Conservation (phyloP, 106 monocot species). For the Gastrodia elata region DNA sequence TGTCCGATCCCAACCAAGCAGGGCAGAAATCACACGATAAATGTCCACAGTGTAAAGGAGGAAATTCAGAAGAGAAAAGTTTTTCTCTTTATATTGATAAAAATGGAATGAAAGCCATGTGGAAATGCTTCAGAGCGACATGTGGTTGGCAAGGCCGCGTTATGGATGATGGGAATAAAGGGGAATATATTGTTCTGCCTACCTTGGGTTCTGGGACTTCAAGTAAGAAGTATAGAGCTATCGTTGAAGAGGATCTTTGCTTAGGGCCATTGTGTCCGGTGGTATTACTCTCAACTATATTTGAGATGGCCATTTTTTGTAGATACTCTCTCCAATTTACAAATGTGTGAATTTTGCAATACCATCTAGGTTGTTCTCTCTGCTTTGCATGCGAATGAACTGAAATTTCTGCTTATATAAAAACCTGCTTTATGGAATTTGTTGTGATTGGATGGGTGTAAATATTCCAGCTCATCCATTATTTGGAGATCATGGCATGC, state of each 20-base stretch:
- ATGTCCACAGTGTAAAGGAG: constrained; percentile 40
- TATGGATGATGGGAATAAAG: constrained; percentile 15
- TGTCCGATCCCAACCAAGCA: neutral
- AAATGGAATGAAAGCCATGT: constrained; percentile 42
- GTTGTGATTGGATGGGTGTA: neutral
- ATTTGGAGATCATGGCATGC: neutral
- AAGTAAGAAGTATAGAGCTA: constrained; percentile 23
- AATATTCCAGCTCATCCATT: neutral
- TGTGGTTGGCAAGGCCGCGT: constrained; percentile 66
- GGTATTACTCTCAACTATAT: constrained; percentile 21
- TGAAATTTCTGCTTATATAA: neutral
- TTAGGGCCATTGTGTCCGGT: constrained; percentile 65
- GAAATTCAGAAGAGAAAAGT: constrained; percentile 41
- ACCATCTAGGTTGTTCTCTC: neutral
- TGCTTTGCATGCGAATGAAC: neutral
- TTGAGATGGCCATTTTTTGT: neutral
- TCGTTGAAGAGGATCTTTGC: constrained; percentile 48
- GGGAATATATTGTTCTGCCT: neutral
- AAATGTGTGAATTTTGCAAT: neutral
- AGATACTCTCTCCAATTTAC: neutral
- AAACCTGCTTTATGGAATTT: neutral
- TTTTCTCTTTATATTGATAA: constrained; percentile 48
- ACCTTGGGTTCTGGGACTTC: neutral
- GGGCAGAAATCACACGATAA: neutral
- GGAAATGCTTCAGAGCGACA: constrained; percentile 73